Base-by-base conservation (phyloP, 2,329 filamentous ascomycete species). In the Aspergillus amoenus region DNA sequence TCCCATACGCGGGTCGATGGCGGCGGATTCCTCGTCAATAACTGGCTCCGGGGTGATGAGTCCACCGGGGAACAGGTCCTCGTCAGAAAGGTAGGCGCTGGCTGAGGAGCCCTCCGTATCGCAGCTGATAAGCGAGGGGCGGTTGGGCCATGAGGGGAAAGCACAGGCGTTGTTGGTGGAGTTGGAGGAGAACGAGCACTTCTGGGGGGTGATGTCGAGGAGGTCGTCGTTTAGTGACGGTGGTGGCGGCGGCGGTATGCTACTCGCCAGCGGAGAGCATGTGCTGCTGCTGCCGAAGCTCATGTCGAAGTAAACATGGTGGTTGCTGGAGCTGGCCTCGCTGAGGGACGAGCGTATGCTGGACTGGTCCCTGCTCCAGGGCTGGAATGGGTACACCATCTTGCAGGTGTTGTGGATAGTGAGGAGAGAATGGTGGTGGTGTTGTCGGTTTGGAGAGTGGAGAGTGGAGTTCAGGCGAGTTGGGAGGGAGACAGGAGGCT, bases 81-180 rank as follows among this genome's bases (percentile, higher is more conserved):
- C 75, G 46, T 77, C 75, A 12, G 75, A 76, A 27, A 77, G 71
- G 51, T 74, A 77, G 45, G 75, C 72, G 58, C 69, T 75, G 47
- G 71, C 68, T 7, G 62, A 70, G 2, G 67, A 68, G 13, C 66
- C 59, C 11, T 69, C 66, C 3, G 71, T 68, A 44, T 71, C 67
- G 52, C 63, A 64, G 59, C 58, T 70, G 45, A 71, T 66, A 18
- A 78, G 69, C 8, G 73, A 73, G 2, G 72, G 66, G 5, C 75
- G 64, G 67, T 76, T 77, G 45, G 75, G 75, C 75, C 75, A 78
- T 4, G 75, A 77, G 8, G 75, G 75, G 50, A 77, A 78, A 4
- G 75, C 75, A 58, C 75, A 78, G 51, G 73, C 69, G 27, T 70
- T 74, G 64, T 70, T 74, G 67, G 73, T 69, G 7, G 73, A 72